These are phyloP conservation scores for Tremella yokohamensis DNA, from an alignment of 768 basidiomycete species.

Conservation along the genomic window DNA sequence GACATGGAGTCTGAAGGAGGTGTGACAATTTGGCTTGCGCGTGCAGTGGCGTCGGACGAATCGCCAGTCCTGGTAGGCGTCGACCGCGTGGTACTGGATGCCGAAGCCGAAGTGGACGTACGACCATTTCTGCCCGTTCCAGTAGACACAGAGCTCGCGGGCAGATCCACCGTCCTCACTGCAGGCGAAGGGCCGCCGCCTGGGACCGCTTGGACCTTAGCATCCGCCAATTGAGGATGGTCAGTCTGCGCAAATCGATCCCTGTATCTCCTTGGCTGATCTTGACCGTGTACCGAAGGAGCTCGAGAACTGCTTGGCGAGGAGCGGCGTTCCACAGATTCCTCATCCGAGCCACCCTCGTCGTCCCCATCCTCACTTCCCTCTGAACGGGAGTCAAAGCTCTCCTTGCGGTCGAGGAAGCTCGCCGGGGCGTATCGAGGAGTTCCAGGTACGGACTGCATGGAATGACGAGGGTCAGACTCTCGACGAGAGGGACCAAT, in stretches of 20 bases:
- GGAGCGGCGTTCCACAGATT: slow-evolving; percentile 53
- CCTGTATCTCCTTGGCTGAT: slow-evolving; percentile 19
- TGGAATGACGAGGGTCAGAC: slow-evolving; percentile 10
- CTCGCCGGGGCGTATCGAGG: slow-evolving; percentile 9
- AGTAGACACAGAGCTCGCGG: neutral
- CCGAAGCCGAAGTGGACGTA: neutral
- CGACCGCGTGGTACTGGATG: neutral
- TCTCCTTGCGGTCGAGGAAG: slow-evolving; percentile 3
- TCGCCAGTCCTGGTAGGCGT: slow-evolving; percentile 6
- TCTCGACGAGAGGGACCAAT: neutral
- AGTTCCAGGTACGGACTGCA: slow-evolving; percentile 30
- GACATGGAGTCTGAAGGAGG: slow-evolving; percentile 7
- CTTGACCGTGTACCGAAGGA: slow-evolving; percentile 33
- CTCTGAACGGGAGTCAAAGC: slow-evolving; percentile 26
- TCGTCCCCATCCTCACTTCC: slow-evolving; percentile 49
- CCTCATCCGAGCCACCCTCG: slow-evolving; percentile 32
- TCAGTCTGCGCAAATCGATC: slow-evolving; percentile 40
- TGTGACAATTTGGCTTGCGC: neutral
- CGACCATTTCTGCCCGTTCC: neutral
- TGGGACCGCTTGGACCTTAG: slow-evolving; percentile 24
- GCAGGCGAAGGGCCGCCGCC: slow-evolving; percentile 20
- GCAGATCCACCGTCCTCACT: slow-evolving; percentile 21
- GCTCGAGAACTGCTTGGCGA: slow-evolving; percentile 55
- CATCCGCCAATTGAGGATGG: slow-evolving; percentile 12
- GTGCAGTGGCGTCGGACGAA: slow-evolving; percentile 1